Evolutionary conservation across 2,329 filamentous ascomycete genomes (phyloP).

Genomic region (Arthrinium phaeospermum): DNA sequence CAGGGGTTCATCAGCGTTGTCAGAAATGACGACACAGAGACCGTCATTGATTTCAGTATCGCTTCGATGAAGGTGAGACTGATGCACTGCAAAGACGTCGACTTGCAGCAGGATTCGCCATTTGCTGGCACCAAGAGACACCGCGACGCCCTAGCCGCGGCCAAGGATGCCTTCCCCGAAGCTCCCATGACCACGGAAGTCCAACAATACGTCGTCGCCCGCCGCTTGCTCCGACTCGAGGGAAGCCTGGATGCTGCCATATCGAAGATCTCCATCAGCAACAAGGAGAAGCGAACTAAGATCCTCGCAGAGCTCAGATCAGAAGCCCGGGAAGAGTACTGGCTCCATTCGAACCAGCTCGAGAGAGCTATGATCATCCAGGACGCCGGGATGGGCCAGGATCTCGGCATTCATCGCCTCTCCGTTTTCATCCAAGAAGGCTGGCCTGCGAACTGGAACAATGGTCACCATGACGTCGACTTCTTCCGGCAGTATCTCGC

Average conservation of each 20-base stretch:
- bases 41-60: neutral
- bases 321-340: neutral
- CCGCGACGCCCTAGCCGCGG: neutral
- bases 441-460: constrained; percentile 23
- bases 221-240: neutral
- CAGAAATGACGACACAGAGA: neutral
- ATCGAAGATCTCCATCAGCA: neutral
- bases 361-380: neutral
- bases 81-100: neutral
- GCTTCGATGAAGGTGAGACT: neutral
- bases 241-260: neutral
- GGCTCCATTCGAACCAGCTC: neutral
- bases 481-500: constrained; percentile 24
- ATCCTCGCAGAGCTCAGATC: neutral
- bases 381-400: neutral
- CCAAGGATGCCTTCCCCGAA: neutral
- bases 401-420: neutral
- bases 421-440: neutral
- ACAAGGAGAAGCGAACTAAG: neutral
- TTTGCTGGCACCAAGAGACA: neutral
- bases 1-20: neutral
- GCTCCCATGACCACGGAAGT: neutral
- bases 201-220: neutral
- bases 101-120: neutral
- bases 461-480: constrained; percentile 17